Evolutionary conservation across 768 basidiomycete genomes (phyloP).

Genomic region (Cystobasidium ongulense): DNA sequence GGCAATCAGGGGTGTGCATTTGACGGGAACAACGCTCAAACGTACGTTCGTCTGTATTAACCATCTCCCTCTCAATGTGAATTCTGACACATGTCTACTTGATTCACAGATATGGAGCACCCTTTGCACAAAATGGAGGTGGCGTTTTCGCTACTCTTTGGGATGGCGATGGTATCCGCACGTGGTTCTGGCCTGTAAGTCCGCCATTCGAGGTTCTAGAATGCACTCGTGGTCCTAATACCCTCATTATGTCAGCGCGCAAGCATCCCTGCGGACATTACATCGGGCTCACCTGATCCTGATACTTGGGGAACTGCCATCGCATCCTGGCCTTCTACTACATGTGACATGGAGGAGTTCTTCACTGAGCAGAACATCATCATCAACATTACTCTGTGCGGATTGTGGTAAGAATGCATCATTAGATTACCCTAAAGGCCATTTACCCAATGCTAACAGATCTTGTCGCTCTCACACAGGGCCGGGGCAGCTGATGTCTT

Average conservation of each 20-base stretch:
- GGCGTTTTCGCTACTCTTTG: conserved; percentile 32
- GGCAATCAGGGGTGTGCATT: conserved; percentile 32
- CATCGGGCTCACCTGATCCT: conserved; percentile 21
- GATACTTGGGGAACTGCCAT: conserved; percentile 15
- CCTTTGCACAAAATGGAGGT: conserved; percentile 13
- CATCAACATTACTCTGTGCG: conserved; percentile 28
- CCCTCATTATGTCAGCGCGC: not conserved
- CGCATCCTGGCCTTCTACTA: conserved; percentile 32
- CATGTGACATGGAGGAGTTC: conserved; percentile 24
- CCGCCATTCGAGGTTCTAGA: too few species aligned
- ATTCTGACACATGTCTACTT: not conserved
- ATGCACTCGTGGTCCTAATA: not conserved
- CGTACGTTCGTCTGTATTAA: not conserved
- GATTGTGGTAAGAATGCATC: not conserved
- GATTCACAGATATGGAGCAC: not conserved
- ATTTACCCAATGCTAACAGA: too few species aligned
- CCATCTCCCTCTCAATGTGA: not conserved
- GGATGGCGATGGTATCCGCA: conserved; percentile 28
- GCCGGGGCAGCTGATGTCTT: conserved; percentile 27
- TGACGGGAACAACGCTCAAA: not conserved
- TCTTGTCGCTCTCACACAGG: too few species aligned
- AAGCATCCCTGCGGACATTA: conserved; percentile 28
- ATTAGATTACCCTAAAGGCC: not conserved
- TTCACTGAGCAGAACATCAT: conserved; percentile 33
- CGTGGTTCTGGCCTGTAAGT: conserved; percentile 32